Evolutionary conservation across 352 stramenopile genomes (phyloP).

Genomic region (Lagenidium giganteum): DNA sequence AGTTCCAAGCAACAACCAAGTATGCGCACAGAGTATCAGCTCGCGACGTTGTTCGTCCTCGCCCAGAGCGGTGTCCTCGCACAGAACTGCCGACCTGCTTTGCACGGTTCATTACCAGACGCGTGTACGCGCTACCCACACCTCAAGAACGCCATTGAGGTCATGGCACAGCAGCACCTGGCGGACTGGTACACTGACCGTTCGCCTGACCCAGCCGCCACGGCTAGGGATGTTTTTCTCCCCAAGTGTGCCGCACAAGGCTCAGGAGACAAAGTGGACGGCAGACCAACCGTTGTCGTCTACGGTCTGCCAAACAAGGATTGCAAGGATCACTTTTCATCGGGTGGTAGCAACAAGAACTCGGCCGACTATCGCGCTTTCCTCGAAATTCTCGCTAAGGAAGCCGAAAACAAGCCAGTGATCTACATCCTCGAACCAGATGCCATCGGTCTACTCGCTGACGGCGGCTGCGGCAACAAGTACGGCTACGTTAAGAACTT

Average conservation of each 20-base stretch:
- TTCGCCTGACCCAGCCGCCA: conserved; percentile 11
- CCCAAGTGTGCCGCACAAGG: conserved; percentile 10
- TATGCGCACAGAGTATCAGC: too few species aligned
- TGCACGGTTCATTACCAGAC: too few species aligned
- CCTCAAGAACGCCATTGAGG: conserved; percentile 29
- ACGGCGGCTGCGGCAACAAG: conserved; percentile 31
- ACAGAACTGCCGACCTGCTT: too few species aligned
- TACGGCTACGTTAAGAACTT: conserved; percentile 48
- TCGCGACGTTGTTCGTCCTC: too few species aligned
- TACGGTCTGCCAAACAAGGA: conserved; percentile 79
- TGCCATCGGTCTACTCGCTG: conserved; percentile 39
- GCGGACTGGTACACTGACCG: conserved; percentile 41
- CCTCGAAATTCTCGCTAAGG: conserved; percentile 26
- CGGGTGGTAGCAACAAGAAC: conserved; percentile 26
- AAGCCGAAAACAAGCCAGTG: conserved; percentile 44
- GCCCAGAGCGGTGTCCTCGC: too few species aligned
- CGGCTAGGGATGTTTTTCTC: conserved; percentile 21
- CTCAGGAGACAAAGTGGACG: conserved; percentile 3
- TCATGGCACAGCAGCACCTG: conserved; percentile 27
- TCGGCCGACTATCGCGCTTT: conserved; percentile 42
- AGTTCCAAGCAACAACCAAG: too few species aligned
- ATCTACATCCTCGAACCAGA: conserved; percentile 73
- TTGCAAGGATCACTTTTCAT: conserved; percentile 49
- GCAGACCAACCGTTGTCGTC: conserved; percentile 38
- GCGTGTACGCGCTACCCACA: too few species aligned